A percentile compares a stretch with the other conserved stretches of the same genome.
Conservation (phyloP, 2,329 filamentous ascomycete genomes). For the Fusarium solani-melongenae region DNA sequence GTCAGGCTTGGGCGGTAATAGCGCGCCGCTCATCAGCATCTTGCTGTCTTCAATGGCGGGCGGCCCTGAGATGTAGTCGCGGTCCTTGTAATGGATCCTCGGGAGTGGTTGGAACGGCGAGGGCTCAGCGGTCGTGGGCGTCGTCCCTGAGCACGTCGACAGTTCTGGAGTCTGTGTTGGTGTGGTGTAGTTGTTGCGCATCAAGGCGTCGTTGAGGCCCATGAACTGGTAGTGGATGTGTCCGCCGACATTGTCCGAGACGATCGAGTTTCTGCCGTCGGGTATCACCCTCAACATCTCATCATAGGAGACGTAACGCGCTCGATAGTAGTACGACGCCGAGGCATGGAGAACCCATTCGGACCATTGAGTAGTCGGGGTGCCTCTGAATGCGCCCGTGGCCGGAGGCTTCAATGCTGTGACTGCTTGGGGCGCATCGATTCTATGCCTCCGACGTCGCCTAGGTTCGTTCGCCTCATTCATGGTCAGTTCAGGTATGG, state of each 20-base stretch:
- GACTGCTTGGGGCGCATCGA: constrained; percentile 2
- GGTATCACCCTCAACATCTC: constrained; percentile 17
- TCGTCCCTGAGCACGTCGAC: constrained; percentile 21
- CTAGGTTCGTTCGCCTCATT: constrained; percentile 3
- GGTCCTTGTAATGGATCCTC: not conserved
- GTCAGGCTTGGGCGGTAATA: constrained; percentile 9
- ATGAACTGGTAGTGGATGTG: constrained; percentile 41
- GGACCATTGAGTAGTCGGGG: constrained; percentile 22
- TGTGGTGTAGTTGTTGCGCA: not conserved
- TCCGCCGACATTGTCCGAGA: constrained; percentile 26
- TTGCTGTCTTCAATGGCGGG: not conserved
- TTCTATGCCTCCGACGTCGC: not conserved
- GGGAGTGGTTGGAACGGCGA: not conserved
- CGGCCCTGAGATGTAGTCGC: constrained; percentile 11
- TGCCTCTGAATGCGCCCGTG: not conserved
- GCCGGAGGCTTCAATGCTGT: constrained; percentile 4
- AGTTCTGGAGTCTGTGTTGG: constrained; percentile 6
- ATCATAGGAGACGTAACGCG: constrained; percentile 34
- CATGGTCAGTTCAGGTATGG: not conserved
- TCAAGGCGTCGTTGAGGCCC: constrained; percentile 7
- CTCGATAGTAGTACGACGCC: constrained; percentile 36
- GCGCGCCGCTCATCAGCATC: constrained; percentile 25
- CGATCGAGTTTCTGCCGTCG: constrained; percentile 35
- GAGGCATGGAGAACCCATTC: constrained; percentile 31
- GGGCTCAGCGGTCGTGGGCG: constrained; percentile 5